A percentile compares a stretch with the other conserved stretches of the same genome.
Conservation (phyloP, 108 stramenopile genomes). For the Asterionellopsis glacialis region DNA sequence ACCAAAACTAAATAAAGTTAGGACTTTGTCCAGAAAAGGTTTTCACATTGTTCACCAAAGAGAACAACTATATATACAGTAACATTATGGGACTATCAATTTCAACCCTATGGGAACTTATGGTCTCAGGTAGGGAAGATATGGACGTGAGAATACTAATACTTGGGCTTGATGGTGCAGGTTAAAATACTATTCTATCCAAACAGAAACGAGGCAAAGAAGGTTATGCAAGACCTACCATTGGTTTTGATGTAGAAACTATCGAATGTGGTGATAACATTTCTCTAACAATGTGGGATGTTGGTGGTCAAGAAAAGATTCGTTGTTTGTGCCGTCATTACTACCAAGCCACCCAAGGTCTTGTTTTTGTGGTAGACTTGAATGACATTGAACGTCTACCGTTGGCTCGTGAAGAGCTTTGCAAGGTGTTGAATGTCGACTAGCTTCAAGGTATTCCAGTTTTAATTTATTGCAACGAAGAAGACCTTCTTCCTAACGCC, state of each 20-base stretch:
- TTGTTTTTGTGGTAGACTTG: constrained; percentile 98
- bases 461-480: constrained; percentile 97
- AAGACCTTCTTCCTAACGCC: constrained; percentile 90
- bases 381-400: constrained; percentile 96
- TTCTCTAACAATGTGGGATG: constrained; percentile 96
- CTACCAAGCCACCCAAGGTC: constrained; percentile 97
- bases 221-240: constrained; percentile 52
- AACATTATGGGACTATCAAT: too few relatives aligned
- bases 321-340: constrained; percentile 97
- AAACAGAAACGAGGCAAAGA: too few relatives aligned
- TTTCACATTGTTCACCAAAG: too few relatives aligned
- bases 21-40: too few relatives aligned
- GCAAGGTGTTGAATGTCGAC: constrained; percentile 94
- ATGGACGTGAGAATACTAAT: too few relatives aligned
- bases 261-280: constrained; percentile 70
- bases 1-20: too few relatives aligned
- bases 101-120: too few relatives aligned
- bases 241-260: constrained; percentile 92
- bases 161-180: too few relatives aligned
- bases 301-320: constrained; percentile 98
- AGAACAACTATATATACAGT: too few relatives aligned
- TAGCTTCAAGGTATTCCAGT: constrained; percentile 92
- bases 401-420: constrained; percentile 93
- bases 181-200: too few relatives aligned
- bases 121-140: too few relatives aligned